Percentiles rank a stretch among this genome's conserved stretches.
These are phyloP conservation scores for Kondoa malvinella DNA, from an alignment of 768 basidiomycete genomes.

Conservation along the genomic window DNA sequence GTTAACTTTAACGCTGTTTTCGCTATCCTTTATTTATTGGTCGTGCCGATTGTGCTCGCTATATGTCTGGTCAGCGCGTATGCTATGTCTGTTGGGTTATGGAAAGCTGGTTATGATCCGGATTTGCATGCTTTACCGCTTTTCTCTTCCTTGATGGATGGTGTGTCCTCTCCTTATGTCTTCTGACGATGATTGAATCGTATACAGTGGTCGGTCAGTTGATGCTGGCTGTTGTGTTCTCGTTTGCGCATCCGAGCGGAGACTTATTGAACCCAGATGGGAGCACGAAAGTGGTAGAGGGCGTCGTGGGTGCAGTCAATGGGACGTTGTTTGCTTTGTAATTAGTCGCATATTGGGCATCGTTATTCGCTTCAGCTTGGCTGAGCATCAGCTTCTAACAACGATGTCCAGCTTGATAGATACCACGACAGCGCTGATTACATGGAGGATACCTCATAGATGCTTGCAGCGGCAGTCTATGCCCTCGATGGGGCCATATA, in stretches of 20 bases:
- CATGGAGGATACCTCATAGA: no score
- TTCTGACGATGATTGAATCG: neutral
- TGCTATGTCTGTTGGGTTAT: neutral
- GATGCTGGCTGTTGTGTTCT: conserved; percentile 3
- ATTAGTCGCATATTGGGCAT: no score
- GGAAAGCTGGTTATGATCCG: conserved; percentile 3
- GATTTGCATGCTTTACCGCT: conserved; percentile 8
- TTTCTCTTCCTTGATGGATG: neutral
- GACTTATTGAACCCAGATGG: neutral
- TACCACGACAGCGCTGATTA: no score
- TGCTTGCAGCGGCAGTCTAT: no score
- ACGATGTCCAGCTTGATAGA: no score
- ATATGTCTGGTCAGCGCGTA: neutral
- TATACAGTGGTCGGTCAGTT: conserved; percentile 4
- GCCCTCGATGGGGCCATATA: no score
- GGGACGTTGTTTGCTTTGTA: neutral
- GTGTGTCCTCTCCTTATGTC: neutral
- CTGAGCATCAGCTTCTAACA: no score
- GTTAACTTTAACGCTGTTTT: conserved; percentile 54
- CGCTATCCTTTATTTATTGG: conserved; percentile 42
- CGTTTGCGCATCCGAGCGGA: neutral
- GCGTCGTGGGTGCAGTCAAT: neutral
- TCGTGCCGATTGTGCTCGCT: neutral
- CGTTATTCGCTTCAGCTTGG: no score
- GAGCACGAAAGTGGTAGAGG: neutral